Conservation (phyloP, 768 basidiomycete species). For the Suillus alpinus region DNA sequence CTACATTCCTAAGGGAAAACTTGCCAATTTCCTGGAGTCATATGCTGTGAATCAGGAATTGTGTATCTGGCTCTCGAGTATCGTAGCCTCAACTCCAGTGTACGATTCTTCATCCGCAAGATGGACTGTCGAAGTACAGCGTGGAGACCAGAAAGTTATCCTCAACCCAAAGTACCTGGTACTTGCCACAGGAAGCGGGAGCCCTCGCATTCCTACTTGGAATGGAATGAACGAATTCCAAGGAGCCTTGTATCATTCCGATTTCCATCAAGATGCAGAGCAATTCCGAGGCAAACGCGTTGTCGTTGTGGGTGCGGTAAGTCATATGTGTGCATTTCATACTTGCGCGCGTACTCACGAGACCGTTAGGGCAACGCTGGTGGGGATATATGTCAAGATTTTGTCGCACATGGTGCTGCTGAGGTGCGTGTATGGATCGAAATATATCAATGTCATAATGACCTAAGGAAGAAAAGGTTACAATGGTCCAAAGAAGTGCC, state of each 20-base stretch:
- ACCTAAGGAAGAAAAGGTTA: neutral
- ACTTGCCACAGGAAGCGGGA: neutral
- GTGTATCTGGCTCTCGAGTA: constrained; percentile 52
- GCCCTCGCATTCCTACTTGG: neutral
- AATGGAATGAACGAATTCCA: constrained; percentile 43
- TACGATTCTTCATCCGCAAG: neutral
- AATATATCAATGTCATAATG: neutral
- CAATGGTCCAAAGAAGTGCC: neutral
- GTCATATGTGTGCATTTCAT: neutral
- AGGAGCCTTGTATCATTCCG: constrained; percentile 50
- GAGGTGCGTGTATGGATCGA: neutral
- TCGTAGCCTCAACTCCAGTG: constrained; percentile 26
- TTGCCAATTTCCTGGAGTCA: constrained; percentile 57
- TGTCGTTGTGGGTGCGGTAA: constrained; percentile 48
- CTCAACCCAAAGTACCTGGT: neutral
- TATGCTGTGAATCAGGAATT: constrained; percentile 55
- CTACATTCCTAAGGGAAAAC: constrained; percentile 23
- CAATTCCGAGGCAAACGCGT: constrained; percentile 57
- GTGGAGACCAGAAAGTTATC: neutral
- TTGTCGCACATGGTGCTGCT: neutral
- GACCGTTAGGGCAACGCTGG: neutral
- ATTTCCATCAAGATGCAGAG: constrained; percentile 39
- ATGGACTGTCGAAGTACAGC: neutral
- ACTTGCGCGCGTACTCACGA: neutral
- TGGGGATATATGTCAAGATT: neutral